Percentiles rank a stretch among this genome's conserved stretches.
These are phyloP conservation scores for Hymenoscyphus fructigenus DNA, from an alignment of 2,329 filamentous ascomycete species.

Conservation along the genomic window DNA sequence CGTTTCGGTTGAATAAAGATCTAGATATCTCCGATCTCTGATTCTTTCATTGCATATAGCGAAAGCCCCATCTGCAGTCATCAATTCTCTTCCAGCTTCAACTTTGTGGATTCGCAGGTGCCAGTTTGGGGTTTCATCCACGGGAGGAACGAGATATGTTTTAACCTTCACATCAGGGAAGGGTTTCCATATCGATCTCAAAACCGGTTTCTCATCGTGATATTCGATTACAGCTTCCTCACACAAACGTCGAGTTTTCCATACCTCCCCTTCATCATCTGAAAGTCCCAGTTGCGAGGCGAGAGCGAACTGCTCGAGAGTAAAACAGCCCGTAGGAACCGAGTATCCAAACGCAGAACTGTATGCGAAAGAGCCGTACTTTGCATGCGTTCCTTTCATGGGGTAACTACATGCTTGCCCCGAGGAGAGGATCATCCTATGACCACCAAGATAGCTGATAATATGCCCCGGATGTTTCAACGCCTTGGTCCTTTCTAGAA, in stretches of 20 bases:
- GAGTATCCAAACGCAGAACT: constrained; percentile 75
- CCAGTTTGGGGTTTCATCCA: constrained; percentile 61
- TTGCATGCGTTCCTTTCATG: constrained; percentile 78
- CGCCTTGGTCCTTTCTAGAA: constrained; percentile 58
- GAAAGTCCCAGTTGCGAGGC: constrained; percentile 75
- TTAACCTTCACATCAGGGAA: constrained; percentile 66
- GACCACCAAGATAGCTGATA: constrained; percentile 67
- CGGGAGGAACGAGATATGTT: constrained; percentile 65
- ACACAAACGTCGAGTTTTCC: constrained; percentile 73
- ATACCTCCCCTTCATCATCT: constrained; percentile 74
- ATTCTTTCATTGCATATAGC: constrained; percentile 60
- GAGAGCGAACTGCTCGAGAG: constrained; percentile 73
- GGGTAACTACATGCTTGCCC: constrained; percentile 82
- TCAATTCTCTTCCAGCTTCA: constrained; percentile 57
- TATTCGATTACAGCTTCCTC: constrained; percentile 62
- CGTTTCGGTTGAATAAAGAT: constrained; percentile 46
- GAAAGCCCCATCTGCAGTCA: constrained; percentile 74
- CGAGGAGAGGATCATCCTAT: constrained; percentile 72
- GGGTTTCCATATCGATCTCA: constrained; percentile 70
- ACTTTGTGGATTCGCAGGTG: constrained; percentile 66
- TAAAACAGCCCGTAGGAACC: constrained; percentile 72
- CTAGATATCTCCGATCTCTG: constrained; percentile 49
- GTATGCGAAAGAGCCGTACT: constrained; percentile 79
- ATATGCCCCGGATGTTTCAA: constrained; percentile 73
- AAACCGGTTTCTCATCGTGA: constrained; percentile 53